These are phyloP conservation scores for Mycena olivaceomarginata DNA, from an alignment of 768 basidiomycete genomes.

Conservation along the genomic window DNA sequence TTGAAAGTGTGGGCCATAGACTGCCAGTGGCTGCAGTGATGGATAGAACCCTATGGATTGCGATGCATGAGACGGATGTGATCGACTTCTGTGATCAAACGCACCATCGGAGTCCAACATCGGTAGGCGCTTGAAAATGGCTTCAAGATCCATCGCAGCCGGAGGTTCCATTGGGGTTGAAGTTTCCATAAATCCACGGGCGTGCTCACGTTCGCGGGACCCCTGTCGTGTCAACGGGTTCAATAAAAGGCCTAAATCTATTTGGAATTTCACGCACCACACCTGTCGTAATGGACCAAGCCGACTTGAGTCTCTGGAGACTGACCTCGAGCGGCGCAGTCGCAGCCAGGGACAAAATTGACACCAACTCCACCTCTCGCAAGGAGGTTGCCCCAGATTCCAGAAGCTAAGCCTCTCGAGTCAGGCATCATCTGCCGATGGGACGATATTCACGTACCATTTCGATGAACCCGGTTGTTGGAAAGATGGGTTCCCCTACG, in stretches of 20 bases:
- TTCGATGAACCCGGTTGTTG: conserved; percentile 32
- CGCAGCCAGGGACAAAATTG: conserved; percentile 21
- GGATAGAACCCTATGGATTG: conserved; percentile 30
- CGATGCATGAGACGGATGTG: neutral
- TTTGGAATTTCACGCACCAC: conserved; percentile 24
- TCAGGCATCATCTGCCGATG: neutral
- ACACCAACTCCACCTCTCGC: conserved; percentile 31
- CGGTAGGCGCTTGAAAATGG: conserved; percentile 21
- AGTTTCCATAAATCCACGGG: conserved; percentile 34
- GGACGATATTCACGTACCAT: conserved; percentile 21
- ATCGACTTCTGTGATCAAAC: neutral
- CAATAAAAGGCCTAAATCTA: conserved; percentile 3
- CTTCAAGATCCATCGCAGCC: neutral
- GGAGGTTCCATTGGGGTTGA: conserved; percentile 2
- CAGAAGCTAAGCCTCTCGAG: conserved; percentile 18
- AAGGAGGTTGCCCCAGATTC: conserved; percentile 34
- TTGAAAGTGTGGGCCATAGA: conserved; percentile 27
- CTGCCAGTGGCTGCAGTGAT: conserved; percentile 23
- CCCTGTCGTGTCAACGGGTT: neutral
- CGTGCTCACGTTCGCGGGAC: conserved; percentile 32
- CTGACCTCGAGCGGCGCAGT: conserved; percentile 8
- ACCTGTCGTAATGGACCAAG: conserved; percentile 26
- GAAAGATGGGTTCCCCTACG: conserved; percentile 31
- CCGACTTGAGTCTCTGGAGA: conserved; percentile 13
- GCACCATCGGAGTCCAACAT: conserved; percentile 18